Evolutionary conservation across 83 land plant genomes (phyloP).

Genomic region (Isoetes engelmannii): DNA sequence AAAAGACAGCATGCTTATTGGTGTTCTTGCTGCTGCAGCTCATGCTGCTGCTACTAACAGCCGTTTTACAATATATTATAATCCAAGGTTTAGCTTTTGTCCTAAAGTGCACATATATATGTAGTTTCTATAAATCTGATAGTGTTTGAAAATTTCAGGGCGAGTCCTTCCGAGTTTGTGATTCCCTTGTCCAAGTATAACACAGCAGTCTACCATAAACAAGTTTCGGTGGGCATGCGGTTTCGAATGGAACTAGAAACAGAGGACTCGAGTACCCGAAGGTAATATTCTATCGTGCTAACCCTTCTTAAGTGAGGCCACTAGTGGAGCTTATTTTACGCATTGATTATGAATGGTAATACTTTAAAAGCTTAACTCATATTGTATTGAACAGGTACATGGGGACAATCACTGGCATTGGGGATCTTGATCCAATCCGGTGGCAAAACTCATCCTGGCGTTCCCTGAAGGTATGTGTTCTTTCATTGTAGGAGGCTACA

Average conservation of each 20-base stretch:
- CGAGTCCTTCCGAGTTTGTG: constrained; percentile 31
- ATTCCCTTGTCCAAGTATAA: constrained; percentile 38
- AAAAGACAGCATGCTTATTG: constrained; percentile 14
- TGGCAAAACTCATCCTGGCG: constrained; percentile 5
- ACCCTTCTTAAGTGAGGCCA: not conserved
- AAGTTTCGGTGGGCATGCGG: constrained; percentile 37
- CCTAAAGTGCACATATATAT: not conserved
- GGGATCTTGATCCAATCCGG: constrained; percentile 6
- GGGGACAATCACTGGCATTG: constrained; percentile 2
- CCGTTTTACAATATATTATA: constrained; percentile 13
- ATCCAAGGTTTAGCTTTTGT: not conserved
- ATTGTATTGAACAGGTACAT: not conserved
- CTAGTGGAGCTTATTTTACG: not conserved
- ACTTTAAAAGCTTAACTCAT: not conserved
- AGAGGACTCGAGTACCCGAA: constrained; percentile 31
- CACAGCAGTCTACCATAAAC: constrained; percentile 33
- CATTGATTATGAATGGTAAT: not conserved
- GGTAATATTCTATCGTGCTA: constrained; percentile 23
- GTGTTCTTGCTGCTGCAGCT: constrained; percentile 14
- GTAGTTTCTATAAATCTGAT: not conserved
- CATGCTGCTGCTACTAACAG: constrained; percentile 12
- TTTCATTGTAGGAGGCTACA: not conserved
- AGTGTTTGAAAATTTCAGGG: constrained; percentile 3
- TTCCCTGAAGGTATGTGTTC: not conserved
- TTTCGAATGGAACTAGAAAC: constrained; percentile 42